Conservation (phyloP, 2,329 filamentous ascomycete genomes). For the Zalaria sp. region DNA sequence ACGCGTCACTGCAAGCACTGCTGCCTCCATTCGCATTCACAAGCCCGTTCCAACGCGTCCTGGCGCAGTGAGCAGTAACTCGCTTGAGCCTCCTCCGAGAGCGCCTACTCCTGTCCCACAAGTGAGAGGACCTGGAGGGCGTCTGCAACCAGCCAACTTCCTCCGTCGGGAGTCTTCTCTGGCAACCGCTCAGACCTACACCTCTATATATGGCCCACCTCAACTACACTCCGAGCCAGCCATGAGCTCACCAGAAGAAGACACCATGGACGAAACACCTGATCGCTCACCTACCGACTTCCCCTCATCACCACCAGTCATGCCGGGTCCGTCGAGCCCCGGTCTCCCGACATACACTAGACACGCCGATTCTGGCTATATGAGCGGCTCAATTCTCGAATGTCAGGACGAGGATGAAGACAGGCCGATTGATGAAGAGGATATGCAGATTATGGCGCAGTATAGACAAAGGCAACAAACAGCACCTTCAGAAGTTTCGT, state of each 20-base stretch:
- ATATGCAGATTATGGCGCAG: constrained; percentile 19
- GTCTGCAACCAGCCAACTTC: constrained; percentile 1
- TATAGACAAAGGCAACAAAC: constrained; percentile 13
- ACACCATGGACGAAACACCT: constrained; percentile 31
- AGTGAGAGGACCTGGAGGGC: constrained; percentile 14
- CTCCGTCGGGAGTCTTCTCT: constrained; percentile 8
- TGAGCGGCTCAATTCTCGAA: constrained; percentile 64
- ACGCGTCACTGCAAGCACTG: constrained; percentile 79
- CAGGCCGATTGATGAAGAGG: constrained; percentile 21
- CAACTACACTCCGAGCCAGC: constrained; percentile 23
- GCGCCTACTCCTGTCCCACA: constrained; percentile 62
- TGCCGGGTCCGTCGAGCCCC: constrained; percentile 70
- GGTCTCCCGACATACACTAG: constrained; percentile 36
- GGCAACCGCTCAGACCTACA: constrained; percentile 6
- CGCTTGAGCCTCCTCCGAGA: constrained; percentile 59
- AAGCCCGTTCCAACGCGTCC: constrained; percentile 50
- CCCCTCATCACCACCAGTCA: constrained; percentile 77
- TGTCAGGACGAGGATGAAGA: constrained; percentile 44
- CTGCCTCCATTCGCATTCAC: constrained; percentile 74
- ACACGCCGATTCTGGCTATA: constrained; percentile 59
- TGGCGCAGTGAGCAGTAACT: constrained; percentile 32
- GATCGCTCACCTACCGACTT: constrained; percentile 65
- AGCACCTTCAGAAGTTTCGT: constrained; percentile 12
- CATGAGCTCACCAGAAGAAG: constrained; percentile 31
- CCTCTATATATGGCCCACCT: constrained; percentile 11